Percentiles rank a stretch among this genome's conserved stretches.
Evolutionary conservation across 2,329 filamentous ascomycete genomes (phyloP).

Genomic region (Aspergillus unguis): DNA sequence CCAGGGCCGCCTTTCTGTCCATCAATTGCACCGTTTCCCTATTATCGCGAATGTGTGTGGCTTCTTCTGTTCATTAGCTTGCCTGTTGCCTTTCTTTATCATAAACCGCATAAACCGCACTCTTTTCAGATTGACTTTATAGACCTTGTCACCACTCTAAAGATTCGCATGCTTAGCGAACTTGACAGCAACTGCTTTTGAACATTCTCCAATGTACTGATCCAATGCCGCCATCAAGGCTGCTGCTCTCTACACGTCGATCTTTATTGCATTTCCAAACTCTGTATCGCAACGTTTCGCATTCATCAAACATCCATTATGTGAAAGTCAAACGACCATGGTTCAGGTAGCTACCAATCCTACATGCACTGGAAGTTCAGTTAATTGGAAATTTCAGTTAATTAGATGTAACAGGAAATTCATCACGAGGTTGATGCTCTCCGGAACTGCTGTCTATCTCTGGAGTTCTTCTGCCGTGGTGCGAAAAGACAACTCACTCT

Average conservation of each 20-base stretch:
- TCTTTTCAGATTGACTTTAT: too few species aligned
- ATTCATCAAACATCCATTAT: constrained; percentile 26
- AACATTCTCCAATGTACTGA: constrained; percentile 14
- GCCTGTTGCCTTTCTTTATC: too few species aligned
- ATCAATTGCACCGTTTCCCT: too few species aligned
- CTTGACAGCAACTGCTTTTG: not conserved
- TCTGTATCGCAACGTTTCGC: constrained; percentile 18
- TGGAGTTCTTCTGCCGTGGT: constrained; percentile 33
- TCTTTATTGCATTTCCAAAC: constrained; percentile 22
- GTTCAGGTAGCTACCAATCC: constrained; percentile 26
- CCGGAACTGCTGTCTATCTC: constrained; percentile 32
- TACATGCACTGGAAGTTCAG: too few species aligned
- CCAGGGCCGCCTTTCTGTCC: too few species aligned
- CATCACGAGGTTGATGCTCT: constrained; percentile 28
- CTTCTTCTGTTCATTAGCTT: too few species aligned
- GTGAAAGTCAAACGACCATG: constrained; percentile 35
- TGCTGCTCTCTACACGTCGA: constrained; percentile 25
- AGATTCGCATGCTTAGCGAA: not conserved
- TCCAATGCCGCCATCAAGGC: constrained; percentile 35
- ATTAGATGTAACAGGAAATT: constrained; percentile 23
- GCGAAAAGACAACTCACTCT: constrained; percentile 25
- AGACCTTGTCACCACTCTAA: not conserved
- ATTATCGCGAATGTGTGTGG: too few species aligned
- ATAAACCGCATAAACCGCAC: too few species aligned
- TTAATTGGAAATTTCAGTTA: too few species aligned